Evolutionary conservation across 192 early-diverging fungal species (phyloP).

Genomic region (Podila epicladia): DNA sequence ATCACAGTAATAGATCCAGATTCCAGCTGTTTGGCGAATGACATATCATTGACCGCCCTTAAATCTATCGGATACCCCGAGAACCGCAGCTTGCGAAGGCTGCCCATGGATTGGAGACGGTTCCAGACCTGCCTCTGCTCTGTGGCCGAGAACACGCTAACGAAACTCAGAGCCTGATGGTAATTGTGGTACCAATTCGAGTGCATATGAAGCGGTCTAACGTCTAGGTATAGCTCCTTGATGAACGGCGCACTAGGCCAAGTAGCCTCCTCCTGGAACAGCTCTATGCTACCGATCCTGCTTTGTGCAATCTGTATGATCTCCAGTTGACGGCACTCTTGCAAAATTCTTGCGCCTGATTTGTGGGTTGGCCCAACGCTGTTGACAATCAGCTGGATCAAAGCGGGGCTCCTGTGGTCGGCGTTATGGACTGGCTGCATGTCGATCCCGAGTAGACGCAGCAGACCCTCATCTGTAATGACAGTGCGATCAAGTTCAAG

Average conservation of each 20-base stretch:
- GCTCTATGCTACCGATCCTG: not conserved
- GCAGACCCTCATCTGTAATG: not conserved
- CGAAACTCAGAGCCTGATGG: not conserved
- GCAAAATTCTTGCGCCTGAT: not conserved
- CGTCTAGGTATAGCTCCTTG: not conserved
- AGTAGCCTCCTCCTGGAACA: no score
- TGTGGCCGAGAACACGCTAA: no score
- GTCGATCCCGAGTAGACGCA: not conserved
- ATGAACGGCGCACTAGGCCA: not conserved
- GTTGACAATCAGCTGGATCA: not conserved
- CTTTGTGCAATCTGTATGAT: not conserved
- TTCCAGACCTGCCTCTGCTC: no score
- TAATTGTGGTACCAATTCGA: not conserved
- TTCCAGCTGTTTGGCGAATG: no score
- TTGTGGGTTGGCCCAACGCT: not conserved
- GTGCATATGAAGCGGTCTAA: not conserved
- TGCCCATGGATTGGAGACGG: no score
- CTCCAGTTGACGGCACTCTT: not conserved
- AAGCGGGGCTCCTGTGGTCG: no score
- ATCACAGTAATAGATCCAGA: not conserved
- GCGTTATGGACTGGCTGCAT: not conserved
- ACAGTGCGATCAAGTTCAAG: not conserved
- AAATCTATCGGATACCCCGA: no score
- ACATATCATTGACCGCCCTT: no score
- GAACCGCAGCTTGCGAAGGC: no score